Evolutionary conservation across 345 rosid genomes (phyloP).

Genomic region (Diplotaxis tenuifolia): DNA sequence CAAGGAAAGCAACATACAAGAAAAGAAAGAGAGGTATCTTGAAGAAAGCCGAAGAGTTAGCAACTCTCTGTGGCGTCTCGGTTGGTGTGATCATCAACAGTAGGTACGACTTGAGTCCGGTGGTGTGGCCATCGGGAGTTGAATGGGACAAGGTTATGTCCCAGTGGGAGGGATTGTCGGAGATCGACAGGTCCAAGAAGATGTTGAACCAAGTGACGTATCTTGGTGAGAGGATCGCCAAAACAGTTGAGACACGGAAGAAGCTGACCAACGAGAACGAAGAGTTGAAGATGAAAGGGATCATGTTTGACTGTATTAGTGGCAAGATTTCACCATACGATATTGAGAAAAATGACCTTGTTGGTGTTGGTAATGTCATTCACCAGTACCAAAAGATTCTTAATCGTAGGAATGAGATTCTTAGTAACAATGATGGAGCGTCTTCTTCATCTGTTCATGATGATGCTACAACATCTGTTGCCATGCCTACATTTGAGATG

Average conservation of each 20-base stretch:
- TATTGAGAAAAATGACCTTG: conserved; percentile 23
- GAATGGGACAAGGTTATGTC: neutral
- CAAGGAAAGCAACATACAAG: conserved; percentile 59
- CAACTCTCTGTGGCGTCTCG: conserved; percentile 55
- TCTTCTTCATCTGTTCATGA: neutral
- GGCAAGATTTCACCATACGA: neutral
- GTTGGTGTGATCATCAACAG: conserved; percentile 49
- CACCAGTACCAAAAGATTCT: conserved; percentile 30
- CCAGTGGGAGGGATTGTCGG: conserved; percentile 1
- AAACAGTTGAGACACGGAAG: neutral
- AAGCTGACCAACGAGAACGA: conserved; percentile 16
- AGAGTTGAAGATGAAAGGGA: conserved; percentile 30
- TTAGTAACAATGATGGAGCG: neutral
- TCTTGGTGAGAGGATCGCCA: conserved; percentile 30
- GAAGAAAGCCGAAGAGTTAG: conserved; percentile 65
- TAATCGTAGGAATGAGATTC: conserved; percentile 2
- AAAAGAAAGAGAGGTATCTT: conserved; percentile 60
- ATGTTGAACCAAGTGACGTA: conserved; percentile 34
- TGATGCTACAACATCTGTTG: conserved; percentile 3
- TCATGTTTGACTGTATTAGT: conserved; percentile 29
- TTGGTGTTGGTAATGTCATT: conserved; percentile 16
- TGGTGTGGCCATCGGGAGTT: conserved; percentile 50
- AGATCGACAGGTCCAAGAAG: conserved; percentile 26
- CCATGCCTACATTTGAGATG: conserved; percentile 4
- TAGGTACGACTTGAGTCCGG: conserved; percentile 38